These are phyloP conservation scores for Hyphopichia pseudoburtonii DNA, from an alignment of 1,139 yeast species.

Conservation along the genomic window DNA sequence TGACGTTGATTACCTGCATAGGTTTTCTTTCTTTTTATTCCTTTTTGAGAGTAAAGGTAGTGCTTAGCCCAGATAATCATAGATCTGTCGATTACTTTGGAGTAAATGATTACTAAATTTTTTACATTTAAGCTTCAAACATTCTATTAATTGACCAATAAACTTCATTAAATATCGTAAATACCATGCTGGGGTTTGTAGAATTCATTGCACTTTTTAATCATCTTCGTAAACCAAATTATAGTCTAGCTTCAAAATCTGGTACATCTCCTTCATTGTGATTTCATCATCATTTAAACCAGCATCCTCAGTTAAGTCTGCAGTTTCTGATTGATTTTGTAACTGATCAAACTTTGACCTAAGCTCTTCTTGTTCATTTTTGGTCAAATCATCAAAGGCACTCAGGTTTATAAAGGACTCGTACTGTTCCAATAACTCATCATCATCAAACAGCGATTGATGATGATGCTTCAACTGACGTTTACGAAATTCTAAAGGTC, in stretches of 20 bases:
- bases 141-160: too few species aligned
- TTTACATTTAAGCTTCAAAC: too few species aligned
- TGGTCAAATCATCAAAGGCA: conserved; percentile 11
- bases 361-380: conserved; percentile 10
- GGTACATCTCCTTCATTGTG: conserved; percentile 16
- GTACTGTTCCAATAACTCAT: conserved; percentile 5
- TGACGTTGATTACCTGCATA: too few species aligned
- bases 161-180: too few species aligned
- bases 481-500: not conserved
- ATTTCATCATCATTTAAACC: conserved; percentile 11
- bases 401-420: conserved; percentile 11
- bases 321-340: conserved; percentile 5
- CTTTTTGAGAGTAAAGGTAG: too few species aligned
- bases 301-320: too few species aligned
- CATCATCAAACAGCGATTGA: conserved; percentile 6
- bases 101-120: too few species aligned
- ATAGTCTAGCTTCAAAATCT: conserved; percentile 14
- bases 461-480: not conserved
- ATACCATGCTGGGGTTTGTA: too few species aligned
- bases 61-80: too few species aligned
- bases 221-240: conserved; percentile 12
- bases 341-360: conserved; percentile 4
- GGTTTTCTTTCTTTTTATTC: too few species aligned
- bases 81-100: too few species aligned
- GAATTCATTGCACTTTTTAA: too few species aligned